Base-by-base conservation (phyloP, 495 filamentous ascomycete genomes). In the Chaetomium tenue region DNA sequence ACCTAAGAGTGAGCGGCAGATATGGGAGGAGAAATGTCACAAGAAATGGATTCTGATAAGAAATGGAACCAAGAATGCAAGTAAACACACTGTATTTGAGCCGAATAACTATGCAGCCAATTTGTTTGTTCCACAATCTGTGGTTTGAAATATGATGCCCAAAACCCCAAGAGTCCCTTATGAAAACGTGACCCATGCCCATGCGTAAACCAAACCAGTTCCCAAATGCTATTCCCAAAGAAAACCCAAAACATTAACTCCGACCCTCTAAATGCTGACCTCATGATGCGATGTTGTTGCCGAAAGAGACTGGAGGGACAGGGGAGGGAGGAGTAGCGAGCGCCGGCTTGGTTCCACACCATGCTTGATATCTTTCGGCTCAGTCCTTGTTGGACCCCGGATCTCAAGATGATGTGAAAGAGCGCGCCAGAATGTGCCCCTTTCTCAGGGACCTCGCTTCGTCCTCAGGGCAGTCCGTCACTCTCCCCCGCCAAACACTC, bases 361-460 rank as follows among this genome's bases (percentile, higher is more conserved):
- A 20, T 2, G 2, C 37, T 18, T 22, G 20, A 22, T 48, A 16
- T 59, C 1, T 5, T 7, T 33, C 42, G 57, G 57, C 40, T 59
- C 40, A 7, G 25, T 48, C 40, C 39, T 26, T 12, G 5, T 26
- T 13, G 42, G 40, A 59, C 57, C 42, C 57, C 23, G 26, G 57
- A 59, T 22, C 23, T 26, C 16, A 16, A 18, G 42, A 20, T 1
- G 48, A 37, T 39, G 40, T 15, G 39, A 48, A 48, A 50, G 2
- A 59, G 42, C 25, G 5, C 25, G 4, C 40, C 16, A 11, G 40
- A 20, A 18, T 23, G 3, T n/a, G 40, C 57, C 57, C 39, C 15
- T 59, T 47, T 60, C 20, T 18, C 47, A 59, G 15, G 33, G 16
- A 42, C 57, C 57, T 30, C 42, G 57, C 22, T 37, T n/a, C n/a